A percentile compares a stretch with the other conserved stretches of the same genome.
These are phyloP conservation scores for Beta vulgaris DNA, from an alignment of 148 eudicot species.

Conservation along the genomic window DNA sequence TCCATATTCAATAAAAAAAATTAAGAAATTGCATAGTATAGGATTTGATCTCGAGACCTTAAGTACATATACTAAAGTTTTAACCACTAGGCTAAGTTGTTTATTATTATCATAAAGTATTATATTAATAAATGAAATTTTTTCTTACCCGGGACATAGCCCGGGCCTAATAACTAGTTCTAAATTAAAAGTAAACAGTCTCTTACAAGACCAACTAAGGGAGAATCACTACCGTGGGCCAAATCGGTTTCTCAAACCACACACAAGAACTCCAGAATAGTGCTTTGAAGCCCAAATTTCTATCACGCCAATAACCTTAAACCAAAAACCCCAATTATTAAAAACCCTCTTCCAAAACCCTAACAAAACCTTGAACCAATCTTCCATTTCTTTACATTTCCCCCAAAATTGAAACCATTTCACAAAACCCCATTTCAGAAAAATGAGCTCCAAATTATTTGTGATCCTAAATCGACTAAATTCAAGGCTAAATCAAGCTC, in stretches of 20 bases:
- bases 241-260: neutral
- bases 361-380: neutral
- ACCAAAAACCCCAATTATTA: neutral
- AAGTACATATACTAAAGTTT: too few species aligned
- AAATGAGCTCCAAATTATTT: conserved; percentile 28
- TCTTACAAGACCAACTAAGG: too few species aligned
- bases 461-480: conserved; percentile 24
- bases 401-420: conserved; percentile 12
- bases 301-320: neutral
- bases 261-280: neutral
- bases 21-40: too few species aligned
- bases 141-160: too few species aligned
- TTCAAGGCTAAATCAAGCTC: conserved; percentile 24
- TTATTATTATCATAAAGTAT: too few species aligned
- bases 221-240: too few species aligned
- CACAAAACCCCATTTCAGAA: neutral
- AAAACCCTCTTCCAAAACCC: conserved; percentile 16
- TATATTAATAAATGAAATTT: too few species aligned
- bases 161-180: too few species aligned
- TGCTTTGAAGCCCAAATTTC: neutral
- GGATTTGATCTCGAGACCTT: too few species aligned
- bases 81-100: too few species aligned
- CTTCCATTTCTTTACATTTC: neutral
- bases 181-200: too few species aligned
- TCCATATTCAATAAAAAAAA: too few species aligned